A percentile compares a stretch with the other conserved stretches of the same genome.
These are phyloP conservation scores for Amaranthus tricolor DNA, from an alignment of 179 eudicot genomes.

Conservation along the genomic window DNA sequence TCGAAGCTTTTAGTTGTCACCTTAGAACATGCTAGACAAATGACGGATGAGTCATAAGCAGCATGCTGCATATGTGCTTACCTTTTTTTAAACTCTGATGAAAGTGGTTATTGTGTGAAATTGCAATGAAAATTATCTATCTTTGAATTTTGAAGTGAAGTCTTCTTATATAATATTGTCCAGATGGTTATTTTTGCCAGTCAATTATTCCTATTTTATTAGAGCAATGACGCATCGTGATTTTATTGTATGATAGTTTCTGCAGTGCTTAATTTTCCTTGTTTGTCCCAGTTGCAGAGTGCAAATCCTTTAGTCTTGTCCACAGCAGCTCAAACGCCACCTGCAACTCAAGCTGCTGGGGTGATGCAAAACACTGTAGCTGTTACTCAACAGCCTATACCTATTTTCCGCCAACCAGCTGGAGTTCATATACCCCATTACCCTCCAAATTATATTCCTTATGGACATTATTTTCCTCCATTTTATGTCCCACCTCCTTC, in stretches of 20 bases:
- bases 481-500: constrained; percentile 65
- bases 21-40: too few relatives aligned
- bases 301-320: constrained; percentile 47
- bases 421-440: constrained; percentile 73
- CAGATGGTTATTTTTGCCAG: not conserved
- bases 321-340: constrained; percentile 48
- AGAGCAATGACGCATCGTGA: not conserved
- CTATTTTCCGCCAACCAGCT: constrained; percentile 66
- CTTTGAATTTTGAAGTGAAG: not conserved
- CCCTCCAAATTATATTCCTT: constrained; percentile 68
- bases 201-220: not conserved
- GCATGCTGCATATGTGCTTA: too few relatives aligned
- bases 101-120: not conserved
- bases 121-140: not conserved
- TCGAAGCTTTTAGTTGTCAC: too few relatives aligned
- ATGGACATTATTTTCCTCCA: constrained; percentile 63
- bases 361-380: constrained; percentile 58
- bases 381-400: constrained; percentile 57
- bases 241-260: not conserved
- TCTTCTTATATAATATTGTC: not conserved
- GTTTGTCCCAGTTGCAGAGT: constrained; percentile 37
- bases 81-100: too few relatives aligned
- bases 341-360: constrained; percentile 60
- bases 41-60: too few relatives aligned
- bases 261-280: not conserved